Conservation (phyloP, 495 filamentous ascomycete species). For the Penicillium alfredii region DNA sequence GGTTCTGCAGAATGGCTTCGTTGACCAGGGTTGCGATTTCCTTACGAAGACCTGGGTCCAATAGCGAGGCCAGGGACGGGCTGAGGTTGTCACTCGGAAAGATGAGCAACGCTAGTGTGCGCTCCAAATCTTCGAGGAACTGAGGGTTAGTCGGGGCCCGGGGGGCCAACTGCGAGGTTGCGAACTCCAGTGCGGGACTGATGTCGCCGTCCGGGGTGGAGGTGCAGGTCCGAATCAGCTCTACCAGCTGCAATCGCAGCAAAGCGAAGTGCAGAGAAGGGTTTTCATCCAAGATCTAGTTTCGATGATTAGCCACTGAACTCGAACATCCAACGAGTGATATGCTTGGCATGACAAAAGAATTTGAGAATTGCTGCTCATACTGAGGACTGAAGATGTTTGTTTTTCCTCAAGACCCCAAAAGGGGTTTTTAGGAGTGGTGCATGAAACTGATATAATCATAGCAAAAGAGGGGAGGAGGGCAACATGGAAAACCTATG, state of each 20-base stretch:
- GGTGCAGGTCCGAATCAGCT: conserved; percentile 77
- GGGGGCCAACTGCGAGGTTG: conserved; percentile 77
- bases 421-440: conserved; percentile 84
- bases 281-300: conserved; percentile 80
- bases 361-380: conserved; percentile 55
- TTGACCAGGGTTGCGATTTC: conserved; percentile 80
- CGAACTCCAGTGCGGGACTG: conserved; percentile 77
- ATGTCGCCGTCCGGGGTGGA: conserved; percentile 64
- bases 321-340: conserved; percentile 10
- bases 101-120: conserved; percentile 86
- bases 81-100: conserved; percentile 73
- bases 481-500: conserved; percentile 7
- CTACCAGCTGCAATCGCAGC: conserved; percentile 84
- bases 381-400: conserved; percentile 93
- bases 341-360: conserved; percentile 6
- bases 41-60: conserved; percentile 75
- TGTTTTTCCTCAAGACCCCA: conserved; percentile 85
- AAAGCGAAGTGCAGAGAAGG: conserved; percentile 84
- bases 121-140: conserved; percentile 83
- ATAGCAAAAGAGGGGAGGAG: conserved; percentile 49
- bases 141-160: conserved; percentile 73
- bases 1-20: conserved; percentile 69
- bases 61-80: conserved; percentile 65
- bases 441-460: conserved; percentile 99
- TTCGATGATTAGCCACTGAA: conserved; percentile 27